These are phyloP conservation scores for Inga leiocalycina DNA, from an alignment of 306 rosid genomes.

Conservation along the genomic window DNA sequence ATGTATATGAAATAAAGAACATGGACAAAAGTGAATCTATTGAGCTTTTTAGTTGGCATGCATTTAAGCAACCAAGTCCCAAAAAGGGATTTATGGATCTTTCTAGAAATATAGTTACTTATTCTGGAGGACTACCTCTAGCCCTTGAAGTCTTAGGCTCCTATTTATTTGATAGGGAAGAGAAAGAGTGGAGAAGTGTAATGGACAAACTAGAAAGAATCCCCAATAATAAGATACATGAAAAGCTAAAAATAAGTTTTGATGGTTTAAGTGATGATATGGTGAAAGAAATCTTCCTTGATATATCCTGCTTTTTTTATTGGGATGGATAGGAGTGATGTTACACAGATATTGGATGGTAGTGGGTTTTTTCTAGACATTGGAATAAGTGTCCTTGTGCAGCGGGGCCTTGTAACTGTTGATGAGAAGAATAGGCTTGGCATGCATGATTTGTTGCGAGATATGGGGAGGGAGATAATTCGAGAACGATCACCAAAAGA, in stretches of 20 bases:
- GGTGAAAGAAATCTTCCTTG: constrained; percentile 23
- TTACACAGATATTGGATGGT: neutral
- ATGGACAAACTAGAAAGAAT: constrained; percentile 12
- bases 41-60: constrained; percentile 6
- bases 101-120: neutral
- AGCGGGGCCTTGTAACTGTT: neutral
- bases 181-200: neutral
- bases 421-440: neutral
- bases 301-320: constrained; percentile 33
- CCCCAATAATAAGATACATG: constrained; percentile 17
- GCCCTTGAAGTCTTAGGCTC: constrained; percentile 34
- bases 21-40: neutral
- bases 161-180: neutral
- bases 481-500: neutral
- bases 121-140: constrained; percentile 31
- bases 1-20: neutral
- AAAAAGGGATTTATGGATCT: neutral
- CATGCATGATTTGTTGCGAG: neutral
- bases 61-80: constrained; percentile 11
- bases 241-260: constrained; percentile 23
- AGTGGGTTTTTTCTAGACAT: neutral
- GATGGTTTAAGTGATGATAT: neutral
- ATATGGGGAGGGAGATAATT: constrained; percentile 5
- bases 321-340: constrained; percentile 19
- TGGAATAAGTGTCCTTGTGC: neutral